Base-by-base conservation (phyloP, 495 filamentous ascomycete species). In the Jackrogersella multiformis region DNA sequence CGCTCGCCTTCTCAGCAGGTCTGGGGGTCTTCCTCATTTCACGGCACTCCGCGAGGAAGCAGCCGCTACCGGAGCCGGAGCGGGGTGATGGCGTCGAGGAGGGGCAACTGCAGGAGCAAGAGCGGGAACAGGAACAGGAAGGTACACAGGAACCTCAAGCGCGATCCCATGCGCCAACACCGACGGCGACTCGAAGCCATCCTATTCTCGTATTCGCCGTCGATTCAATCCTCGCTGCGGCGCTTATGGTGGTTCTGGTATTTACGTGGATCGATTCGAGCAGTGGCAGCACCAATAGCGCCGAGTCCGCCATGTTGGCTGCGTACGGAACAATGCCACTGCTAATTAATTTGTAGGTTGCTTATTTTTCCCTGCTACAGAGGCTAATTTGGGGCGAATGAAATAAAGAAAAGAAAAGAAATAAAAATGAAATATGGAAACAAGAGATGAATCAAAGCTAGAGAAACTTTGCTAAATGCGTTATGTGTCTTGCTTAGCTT, bases 281-380 rank as follows among this genome's bases (percentile, higher is more conserved):
- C 21, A 73, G 64, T 16, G 13, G 45, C 2, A 49, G 44, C 64
- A 63, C 38, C 15, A 52, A 55, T 5, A 56, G 63, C 41, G 62
- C 74, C 1, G 64, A 73, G 57, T 42, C 77, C 55, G 74, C 68
- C 15, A 81, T 81, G 77, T 58, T 81, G 41, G 78, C 74, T 41
- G 70, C 78, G 6, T 80, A 80, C 41, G 73, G 68, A 6, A 81
- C 78, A 1, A 69, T 81, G 15, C 77, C 78, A 32, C 60, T 80
- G 48, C 26, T 80, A 26, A 46, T 71, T 13, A 81, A 79, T 62
- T 79, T 79, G 78, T 80, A 65, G 65, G 77, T 66, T 62, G 20
- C 35, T 8, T 1, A 46, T 28, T 12, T 12, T 35, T n/a, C n/a
- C n/a, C n/a, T n/a, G n/a, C n/a, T n/a, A n/a, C n/a, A n/a, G n/a